Evolutionary conservation across 306 rosid genomes (phyloP).

Genomic region (Trifolium subterraneum): DNA sequence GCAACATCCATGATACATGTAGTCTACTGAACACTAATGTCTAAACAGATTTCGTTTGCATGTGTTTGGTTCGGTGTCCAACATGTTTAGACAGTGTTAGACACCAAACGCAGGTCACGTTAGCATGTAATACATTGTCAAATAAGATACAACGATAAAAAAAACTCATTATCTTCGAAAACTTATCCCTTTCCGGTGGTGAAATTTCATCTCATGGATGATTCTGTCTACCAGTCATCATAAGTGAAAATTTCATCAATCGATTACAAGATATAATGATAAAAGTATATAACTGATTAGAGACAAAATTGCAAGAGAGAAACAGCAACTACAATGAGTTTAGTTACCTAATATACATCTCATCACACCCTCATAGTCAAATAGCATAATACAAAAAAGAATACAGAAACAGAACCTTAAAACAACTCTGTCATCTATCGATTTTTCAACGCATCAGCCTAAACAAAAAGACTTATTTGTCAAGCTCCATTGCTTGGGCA

Average conservation of each 20-base stretch:
- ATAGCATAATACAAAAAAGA: constrained; percentile 1
- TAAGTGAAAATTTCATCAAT: constrained; percentile 12
- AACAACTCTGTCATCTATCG: constrained; percentile 25
- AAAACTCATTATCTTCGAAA: neutral
- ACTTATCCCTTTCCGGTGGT: neutral
- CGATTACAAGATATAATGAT: constrained; percentile 21
- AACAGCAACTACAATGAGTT: constrained; percentile 3
- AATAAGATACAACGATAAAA: neutral
- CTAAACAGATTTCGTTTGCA: neutral
- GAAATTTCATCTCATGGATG: neutral
- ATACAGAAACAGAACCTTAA: constrained; percentile 16
- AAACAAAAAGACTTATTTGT: constrained; percentile 56
- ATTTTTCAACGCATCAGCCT: constrained; percentile 30
- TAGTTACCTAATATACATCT: constrained; percentile 34
- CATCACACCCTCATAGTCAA: constrained; percentile 5
- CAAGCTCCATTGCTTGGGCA: constrained; percentile 90
- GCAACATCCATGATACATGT: neutral
- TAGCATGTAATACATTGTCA: neutral
- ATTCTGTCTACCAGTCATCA: constrained; percentile 12
- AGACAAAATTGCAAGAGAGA: constrained; percentile 16
- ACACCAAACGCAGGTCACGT: neutral
- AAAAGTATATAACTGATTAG: neutral
- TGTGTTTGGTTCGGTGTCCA: neutral
- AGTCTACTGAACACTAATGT: neutral
- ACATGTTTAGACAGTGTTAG: neutral